Conservation (phyloP, 176 grass and related monocot genomes). For the Carex scoparia region DNA sequence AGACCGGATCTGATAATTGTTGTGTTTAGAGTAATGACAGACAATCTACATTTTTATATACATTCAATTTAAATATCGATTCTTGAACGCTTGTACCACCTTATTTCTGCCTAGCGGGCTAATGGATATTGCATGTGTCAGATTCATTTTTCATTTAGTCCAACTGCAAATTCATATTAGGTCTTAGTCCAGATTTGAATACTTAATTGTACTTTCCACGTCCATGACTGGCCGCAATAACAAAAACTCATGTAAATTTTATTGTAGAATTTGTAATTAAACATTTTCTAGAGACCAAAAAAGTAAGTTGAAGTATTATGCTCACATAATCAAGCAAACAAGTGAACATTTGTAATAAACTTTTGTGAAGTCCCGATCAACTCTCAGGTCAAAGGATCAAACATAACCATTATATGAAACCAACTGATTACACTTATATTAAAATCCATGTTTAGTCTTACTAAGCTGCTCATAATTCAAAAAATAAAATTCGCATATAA, state of each 20-base stretch:
- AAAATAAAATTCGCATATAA: background rate
- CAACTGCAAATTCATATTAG: background rate
- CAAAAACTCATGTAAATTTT: background rate
- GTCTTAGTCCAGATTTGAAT: background rate
- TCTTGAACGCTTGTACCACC: background rate
- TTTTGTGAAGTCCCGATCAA: background rate
- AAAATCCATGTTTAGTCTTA: background rate
- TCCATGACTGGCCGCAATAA: background rate
- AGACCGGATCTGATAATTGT: background rate
- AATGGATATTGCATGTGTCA: background rate
- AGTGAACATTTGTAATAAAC: background rate
- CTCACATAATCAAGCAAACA: background rate
- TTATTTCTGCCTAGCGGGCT: background rate
- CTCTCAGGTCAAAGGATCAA: too few species aligned
- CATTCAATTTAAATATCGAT: background rate
- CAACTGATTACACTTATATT: too few species aligned
- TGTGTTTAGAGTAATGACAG: background rate
- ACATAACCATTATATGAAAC: too few species aligned
- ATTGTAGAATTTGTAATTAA: background rate
- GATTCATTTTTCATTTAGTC: background rate
- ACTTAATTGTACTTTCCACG: background rate
- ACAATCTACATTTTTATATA: background rate
- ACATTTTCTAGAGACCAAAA: background rate
- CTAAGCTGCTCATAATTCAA: background rate
- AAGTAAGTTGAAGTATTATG: background rate